These are phyloP conservation scores for Calcarisporium arbuscula DNA, from an alignment of 2,329 filamentous ascomycete species.

Conservation along the genomic window DNA sequence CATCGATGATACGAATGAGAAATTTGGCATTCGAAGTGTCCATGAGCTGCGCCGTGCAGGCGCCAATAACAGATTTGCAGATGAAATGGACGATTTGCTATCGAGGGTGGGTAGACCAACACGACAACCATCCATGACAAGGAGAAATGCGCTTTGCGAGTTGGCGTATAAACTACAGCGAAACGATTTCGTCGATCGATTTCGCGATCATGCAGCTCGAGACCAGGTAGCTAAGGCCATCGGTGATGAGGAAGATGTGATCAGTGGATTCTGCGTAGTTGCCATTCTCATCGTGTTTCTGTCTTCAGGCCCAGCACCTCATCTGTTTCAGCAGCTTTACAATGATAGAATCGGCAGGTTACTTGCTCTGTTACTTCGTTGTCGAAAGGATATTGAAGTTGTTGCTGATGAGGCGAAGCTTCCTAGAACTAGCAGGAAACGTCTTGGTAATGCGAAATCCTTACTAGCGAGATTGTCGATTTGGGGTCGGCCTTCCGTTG, in stretches of 20 bases:
- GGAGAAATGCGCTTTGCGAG: slow-evolving; percentile 54
- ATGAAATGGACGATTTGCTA: slow-evolving; percentile 59
- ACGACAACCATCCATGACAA: slow-evolving; percentile 40
- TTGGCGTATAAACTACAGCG: slow-evolving; percentile 53
- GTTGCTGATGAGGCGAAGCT: slow-evolving; percentile 64
- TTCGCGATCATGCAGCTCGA: slow-evolving; percentile 68
- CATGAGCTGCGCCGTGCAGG: slow-evolving; percentile 61
- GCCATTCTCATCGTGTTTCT: slow-evolving; percentile 59
- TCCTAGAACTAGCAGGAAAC: slow-evolving; percentile 55
- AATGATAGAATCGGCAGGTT: slow-evolving; percentile 48
- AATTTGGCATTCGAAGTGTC: slow-evolving; percentile 52
- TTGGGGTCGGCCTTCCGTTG: slow-evolving; percentile 51
- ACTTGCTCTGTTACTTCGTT: slow-evolving; percentile 48
- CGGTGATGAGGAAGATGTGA: slow-evolving; percentile 50
- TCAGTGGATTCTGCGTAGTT: slow-evolving; percentile 58
- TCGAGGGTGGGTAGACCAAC: slow-evolving; percentile 51
- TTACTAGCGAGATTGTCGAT: slow-evolving; percentile 46
- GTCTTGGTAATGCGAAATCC: slow-evolving; percentile 48
- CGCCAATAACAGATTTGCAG: slow-evolving; percentile 58
- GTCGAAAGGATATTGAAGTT: slow-evolving; percentile 48
- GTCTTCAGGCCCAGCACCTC: slow-evolving; percentile 51
- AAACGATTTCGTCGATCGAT: slow-evolving; percentile 60
- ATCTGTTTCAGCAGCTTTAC: slow-evolving; percentile 51
- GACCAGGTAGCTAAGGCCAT: slow-evolving; percentile 60
- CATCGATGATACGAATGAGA: slow-evolving; percentile 33